A percentile compares a stretch with the other conserved stretches of the same genome.
Conservation (phyloP, 2,329 filamentous ascomycete genomes). For the Colletotrichum ledebouriae region DNA sequence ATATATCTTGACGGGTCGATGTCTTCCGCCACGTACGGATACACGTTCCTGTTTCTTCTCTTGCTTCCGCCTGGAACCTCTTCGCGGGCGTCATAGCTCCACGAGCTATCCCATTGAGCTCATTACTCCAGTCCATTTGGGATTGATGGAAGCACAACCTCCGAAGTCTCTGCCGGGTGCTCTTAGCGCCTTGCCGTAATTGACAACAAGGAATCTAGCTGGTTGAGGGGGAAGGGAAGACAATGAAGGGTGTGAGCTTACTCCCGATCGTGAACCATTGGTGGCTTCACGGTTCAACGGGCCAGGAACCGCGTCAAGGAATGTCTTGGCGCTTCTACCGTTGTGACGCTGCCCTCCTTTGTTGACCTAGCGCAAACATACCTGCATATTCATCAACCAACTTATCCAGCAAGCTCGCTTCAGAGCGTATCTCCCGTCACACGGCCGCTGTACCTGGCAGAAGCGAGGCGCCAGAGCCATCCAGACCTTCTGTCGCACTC, state of each 20-base stretch:
- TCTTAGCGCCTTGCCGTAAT: background rate
- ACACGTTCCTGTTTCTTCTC: fast-evolving
- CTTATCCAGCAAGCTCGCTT: background rate
- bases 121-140: slow-evolving; percentile 6
- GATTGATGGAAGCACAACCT: slow-evolving; percentile 23
- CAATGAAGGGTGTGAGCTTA: background rate
- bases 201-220: background rate
- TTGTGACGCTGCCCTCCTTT: slow-evolving; percentile 19
- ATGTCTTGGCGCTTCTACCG: slow-evolving; percentile 24
- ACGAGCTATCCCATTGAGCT: too few species aligned
- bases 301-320: slow-evolving; percentile 37
- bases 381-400: slow-evolving; percentile 7
- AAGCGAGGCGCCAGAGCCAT: background rate
- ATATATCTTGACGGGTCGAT: slow-evolving; percentile 26
- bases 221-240: too few species aligned
- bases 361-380: background rate
- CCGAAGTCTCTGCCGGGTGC: slow-evolving; percentile 21
- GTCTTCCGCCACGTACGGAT: too few species aligned
- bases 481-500: background rate
- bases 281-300: slow-evolving; percentile 32
- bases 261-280: background rate
- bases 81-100: too few species aligned
- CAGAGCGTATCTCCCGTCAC: background rate
- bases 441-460: slow-evolving; percentile 16
- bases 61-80: too few species aligned